These are phyloP conservation scores for Penicillium coprophilum DNA, from an alignment of 495 filamentous ascomycete genomes.

Conservation along the genomic window DNA sequence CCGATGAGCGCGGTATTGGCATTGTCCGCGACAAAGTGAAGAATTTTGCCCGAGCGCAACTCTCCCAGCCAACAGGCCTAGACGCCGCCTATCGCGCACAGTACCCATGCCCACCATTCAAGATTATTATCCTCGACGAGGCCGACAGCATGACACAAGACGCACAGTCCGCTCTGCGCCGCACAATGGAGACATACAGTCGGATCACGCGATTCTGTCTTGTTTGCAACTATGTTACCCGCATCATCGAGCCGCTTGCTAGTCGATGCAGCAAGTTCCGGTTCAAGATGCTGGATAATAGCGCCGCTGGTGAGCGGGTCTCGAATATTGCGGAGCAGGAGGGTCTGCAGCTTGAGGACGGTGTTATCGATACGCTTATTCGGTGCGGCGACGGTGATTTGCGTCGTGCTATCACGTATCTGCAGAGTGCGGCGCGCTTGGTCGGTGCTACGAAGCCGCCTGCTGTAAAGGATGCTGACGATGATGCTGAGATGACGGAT, in stretches of 20 bases:
- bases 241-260: slow-evolving; percentile 95
- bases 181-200: slow-evolving; percentile 97
- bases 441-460: slow-evolving; percentile 55
- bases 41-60: slow-evolving; percentile 91
- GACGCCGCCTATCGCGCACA: slow-evolving; percentile 63
- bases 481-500: slow-evolving; percentile 51
- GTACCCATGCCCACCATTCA: slow-evolving; percentile 96
- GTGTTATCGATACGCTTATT: slow-evolving; percentile 79
- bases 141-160: slow-evolving; percentile 99
- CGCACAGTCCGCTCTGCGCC: slow-evolving; percentile 84
- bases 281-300: slow-evolving; percentile 92
- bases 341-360: slow-evolving; percentile 69
- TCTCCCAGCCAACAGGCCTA: slow-evolving; percentile 72
- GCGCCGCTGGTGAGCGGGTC: slow-evolving; percentile 70
- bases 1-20: slow-evolving; percentile 94
- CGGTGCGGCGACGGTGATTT: slow-evolving; percentile 90
- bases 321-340: slow-evolving; percentile 79
- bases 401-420: slow-evolving; percentile 90
- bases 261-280: slow-evolving; percentile 92
- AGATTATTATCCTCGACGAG: slow-evolving; percentile 97
- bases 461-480: slow-evolving; percentile 50
- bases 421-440: slow-evolving; percentile 86
- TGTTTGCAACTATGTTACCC: slow-evolving; percentile 97
- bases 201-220: slow-evolving; percentile 96
- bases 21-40: slow-evolving; percentile 99